Conservation (phyloP, 2,329 filamentous ascomycete genomes). For the Ploettnerulaceae sp. region DNA sequence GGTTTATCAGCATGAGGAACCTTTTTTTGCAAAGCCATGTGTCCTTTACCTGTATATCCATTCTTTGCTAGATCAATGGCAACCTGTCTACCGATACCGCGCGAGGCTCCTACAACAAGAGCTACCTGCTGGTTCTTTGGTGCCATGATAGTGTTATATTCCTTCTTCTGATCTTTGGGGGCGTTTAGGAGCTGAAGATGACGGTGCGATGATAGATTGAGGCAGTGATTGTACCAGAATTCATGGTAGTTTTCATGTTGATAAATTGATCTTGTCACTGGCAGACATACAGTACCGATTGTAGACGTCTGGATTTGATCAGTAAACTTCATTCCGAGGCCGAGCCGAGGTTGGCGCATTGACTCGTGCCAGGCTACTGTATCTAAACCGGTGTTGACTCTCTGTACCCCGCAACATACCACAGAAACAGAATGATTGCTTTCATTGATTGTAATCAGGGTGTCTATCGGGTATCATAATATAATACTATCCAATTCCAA, state of each 20-base stretch:
- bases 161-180: background rate
- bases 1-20: slow-evolving; percentile 2
- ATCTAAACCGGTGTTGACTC: no score
- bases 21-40: background rate
- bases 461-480: no score
- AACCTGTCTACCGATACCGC: slow-evolving; percentile 72
- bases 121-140: slow-evolving; percentile 47
- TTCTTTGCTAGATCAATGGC: slow-evolving; percentile 70
- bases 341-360: slow-evolving; percentile 39
- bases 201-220: background rate
- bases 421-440: no score
- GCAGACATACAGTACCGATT: no score
- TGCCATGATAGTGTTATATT: slow-evolving; percentile 13
- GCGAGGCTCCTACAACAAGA: slow-evolving; percentile 68
- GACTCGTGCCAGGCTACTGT: no score
- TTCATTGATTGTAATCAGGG: no score
- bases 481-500: no score
- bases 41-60: slow-evolving; percentile 58
- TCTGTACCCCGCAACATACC: no score
- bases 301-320: background rate
- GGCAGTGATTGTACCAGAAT: no score
- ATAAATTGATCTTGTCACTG: no score
- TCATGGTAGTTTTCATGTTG: no score
- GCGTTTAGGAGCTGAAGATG: background rate
- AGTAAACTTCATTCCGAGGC: background rate